phyloP scores from a whole-genome alignment of 352 stramenopile species.

The Elongisporangium undulatum region DNA sequence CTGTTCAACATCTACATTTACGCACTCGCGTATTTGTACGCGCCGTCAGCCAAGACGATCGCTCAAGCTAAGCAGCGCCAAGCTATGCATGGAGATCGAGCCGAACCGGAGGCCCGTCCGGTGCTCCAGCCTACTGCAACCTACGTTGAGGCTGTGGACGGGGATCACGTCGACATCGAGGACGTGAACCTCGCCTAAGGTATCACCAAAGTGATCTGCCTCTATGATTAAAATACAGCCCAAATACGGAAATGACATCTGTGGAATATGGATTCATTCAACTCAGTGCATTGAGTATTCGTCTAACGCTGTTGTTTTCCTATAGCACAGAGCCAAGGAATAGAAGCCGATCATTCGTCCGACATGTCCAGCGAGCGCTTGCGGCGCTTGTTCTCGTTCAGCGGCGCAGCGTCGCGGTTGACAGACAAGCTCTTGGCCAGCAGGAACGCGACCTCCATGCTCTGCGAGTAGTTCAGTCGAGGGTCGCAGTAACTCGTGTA shows the following conservation, averaged over 20 bases:
- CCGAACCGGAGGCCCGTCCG: slow-evolving; percentile 18
- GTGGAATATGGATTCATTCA: no score
- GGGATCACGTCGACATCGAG: slow-evolving; percentile 1
- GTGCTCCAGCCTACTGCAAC: slow-evolving; percentile 7
- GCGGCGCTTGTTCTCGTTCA: slow-evolving; percentile 56
- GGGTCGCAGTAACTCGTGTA: slow-evolving; percentile 99
- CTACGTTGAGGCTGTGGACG: slow-evolving; percentile 2
- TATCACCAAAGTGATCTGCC: background rate
- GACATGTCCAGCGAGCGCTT: slow-evolving; percentile 56
- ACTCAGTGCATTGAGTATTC: no score
- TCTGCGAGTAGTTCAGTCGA: slow-evolving; percentile 97
- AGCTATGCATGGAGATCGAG: slow-evolving; percentile 5
- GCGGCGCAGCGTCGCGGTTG: slow-evolving; percentile 55
- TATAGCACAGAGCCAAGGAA: no score
- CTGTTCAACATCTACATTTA: slow-evolving; percentile 67
- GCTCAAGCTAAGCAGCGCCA: slow-evolving; percentile 18
- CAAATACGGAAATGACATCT: no score
- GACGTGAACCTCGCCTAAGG: slow-evolving; percentile 7
- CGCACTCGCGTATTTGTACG: slow-evolving; percentile 51
- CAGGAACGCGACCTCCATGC: slow-evolving; percentile 97
- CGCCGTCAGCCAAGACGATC: slow-evolving; percentile 36
- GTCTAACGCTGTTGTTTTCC: no score
- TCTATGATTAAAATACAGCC: no score
- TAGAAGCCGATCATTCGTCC: no score
- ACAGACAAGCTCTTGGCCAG: slow-evolving; percentile 90